phyloP scores from a whole-genome alignment of 2,329 filamentous ascomycete genomes.

The Colletotrichum lupini region DNA sequence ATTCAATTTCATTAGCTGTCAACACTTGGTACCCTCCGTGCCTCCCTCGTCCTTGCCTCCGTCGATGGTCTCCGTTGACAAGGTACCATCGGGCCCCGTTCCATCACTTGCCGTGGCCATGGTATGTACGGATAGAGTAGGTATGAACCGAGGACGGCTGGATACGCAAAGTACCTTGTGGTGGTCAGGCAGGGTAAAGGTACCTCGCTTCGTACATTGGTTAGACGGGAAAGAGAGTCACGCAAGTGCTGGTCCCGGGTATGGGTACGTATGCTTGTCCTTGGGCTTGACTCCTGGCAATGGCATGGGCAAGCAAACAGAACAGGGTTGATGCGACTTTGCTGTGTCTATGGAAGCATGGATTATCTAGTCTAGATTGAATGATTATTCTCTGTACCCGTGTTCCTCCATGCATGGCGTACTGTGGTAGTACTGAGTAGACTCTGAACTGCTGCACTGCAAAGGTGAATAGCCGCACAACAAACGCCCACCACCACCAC shows the following conservation, averaged over 20 bases:
- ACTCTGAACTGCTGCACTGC: neutral
- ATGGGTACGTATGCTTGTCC: neutral
- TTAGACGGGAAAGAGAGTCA: neutral
- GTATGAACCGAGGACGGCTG: neutral
- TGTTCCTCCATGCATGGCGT: too few relatives aligned
- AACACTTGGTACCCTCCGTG: neutral
- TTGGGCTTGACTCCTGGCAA: neutral
- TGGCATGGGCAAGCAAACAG: neutral
- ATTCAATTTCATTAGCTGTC: neutral
- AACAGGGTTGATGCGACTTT: constrained; percentile 3
- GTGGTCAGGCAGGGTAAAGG: neutral
- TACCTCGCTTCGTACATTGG: neutral
- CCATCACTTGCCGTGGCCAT: neutral
- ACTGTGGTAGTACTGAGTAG: too few relatives aligned
- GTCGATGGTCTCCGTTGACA: neutral
- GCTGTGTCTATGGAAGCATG: neutral
- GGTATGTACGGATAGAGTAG: neutral
- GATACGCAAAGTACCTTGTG: neutral
- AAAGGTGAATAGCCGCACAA: neutral
- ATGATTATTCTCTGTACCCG: too few relatives aligned
- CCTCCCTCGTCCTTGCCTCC: neutral
- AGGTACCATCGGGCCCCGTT: neutral
- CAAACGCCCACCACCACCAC: neutral
- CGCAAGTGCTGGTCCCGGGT: neutral
- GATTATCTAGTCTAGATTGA: neutral